Percentiles rank a stretch among this genome's conserved stretches.
Evolutionary conservation across 805 yeast species (phyloP).

Genomic region (Lachancea fermentati): DNA sequence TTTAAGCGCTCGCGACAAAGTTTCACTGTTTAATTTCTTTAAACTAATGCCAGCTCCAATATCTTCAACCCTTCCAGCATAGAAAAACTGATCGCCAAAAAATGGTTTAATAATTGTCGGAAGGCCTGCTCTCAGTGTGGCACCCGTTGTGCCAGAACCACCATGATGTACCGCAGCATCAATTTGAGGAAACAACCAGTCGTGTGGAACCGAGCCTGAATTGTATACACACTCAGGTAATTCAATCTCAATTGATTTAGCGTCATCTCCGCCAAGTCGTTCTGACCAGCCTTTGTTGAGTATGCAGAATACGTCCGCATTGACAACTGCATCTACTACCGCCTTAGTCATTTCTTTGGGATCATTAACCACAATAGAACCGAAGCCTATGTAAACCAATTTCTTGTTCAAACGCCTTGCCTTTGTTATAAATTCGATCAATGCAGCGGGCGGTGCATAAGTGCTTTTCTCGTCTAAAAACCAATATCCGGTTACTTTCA

Average conservation of each 20-base stretch:
- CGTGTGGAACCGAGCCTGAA: conserved; percentile 79
- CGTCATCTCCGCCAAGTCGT: conserved; percentile 42
- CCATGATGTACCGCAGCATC: conserved; percentile 98
- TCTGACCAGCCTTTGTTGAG: conserved; percentile 95
- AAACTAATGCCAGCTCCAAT: conserved; percentile 77
- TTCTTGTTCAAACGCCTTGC: conserved; percentile 62
- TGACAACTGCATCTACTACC: conserved; percentile 68
- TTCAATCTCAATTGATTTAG: conserved; percentile 34
- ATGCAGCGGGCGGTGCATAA: conserved; percentile 55
- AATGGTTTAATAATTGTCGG: conserved; percentile 93
- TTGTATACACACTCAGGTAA: conserved; percentile 66
- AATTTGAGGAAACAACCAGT: conserved; percentile 84
- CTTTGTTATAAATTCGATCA: conserved; percentile 51
- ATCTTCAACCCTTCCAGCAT: conserved; percentile 82
- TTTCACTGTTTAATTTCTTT: conserved; percentile 57
- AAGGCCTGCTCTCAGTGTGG: conserved; percentile 74
- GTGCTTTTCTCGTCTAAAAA: conserved; percentile 61
- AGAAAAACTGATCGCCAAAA: conserved; percentile 94
- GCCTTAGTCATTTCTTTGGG: conserved; percentile 75
- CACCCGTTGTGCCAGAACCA: conserved; percentile 96
- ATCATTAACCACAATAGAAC: conserved; percentile 86
- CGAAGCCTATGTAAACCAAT: conserved; percentile 89
- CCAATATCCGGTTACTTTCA: conserved; percentile 96
- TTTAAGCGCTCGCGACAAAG: conserved; percentile 61
- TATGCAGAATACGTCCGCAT: conserved; percentile 80